Conservation (phyloP, 1,284 basidiomycete genomes). For the Hemileia vastatrix region DNA sequence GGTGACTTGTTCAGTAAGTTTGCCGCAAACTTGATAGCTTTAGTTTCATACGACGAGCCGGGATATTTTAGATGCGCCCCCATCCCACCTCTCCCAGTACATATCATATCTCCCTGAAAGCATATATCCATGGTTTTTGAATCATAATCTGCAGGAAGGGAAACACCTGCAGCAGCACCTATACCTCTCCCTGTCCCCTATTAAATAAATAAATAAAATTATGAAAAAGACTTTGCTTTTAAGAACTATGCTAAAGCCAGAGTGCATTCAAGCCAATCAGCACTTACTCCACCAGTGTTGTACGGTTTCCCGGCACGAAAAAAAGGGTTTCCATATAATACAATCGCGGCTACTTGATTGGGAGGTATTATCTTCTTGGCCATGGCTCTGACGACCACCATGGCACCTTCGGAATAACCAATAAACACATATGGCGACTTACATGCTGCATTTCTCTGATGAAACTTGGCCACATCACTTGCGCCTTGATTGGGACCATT, state of each 20-base stretch:
- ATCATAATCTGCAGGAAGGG: background rate
- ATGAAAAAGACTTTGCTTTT: background rate
- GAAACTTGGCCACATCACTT: background rate
- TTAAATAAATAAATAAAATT: background rate
- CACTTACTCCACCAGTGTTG: background rate
- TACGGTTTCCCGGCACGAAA: background rate
- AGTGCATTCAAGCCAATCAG: background rate
- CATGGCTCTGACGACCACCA: background rate
- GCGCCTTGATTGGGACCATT: background rate
- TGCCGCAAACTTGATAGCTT: background rate
- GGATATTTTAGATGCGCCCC: background rate
- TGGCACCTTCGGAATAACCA: conserved; percentile 3
- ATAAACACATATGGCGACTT: background rate
- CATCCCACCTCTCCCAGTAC: background rate
- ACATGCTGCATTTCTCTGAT: background rate
- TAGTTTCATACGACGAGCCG: background rate
- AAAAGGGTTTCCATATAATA: background rate
- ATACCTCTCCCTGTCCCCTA: background rate
- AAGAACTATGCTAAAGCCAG: background rate
- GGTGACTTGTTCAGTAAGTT: too few relatives aligned
- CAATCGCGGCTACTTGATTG: background rate
- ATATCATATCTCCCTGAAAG: background rate
- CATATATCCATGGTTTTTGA: background rate
- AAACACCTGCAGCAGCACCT: background rate
- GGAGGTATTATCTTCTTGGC: background rate